These are phyloP conservation scores for Penicillium sp. DNA, from an alignment of 2,329 filamentous ascomycete species.

Conservation along the genomic window DNA sequence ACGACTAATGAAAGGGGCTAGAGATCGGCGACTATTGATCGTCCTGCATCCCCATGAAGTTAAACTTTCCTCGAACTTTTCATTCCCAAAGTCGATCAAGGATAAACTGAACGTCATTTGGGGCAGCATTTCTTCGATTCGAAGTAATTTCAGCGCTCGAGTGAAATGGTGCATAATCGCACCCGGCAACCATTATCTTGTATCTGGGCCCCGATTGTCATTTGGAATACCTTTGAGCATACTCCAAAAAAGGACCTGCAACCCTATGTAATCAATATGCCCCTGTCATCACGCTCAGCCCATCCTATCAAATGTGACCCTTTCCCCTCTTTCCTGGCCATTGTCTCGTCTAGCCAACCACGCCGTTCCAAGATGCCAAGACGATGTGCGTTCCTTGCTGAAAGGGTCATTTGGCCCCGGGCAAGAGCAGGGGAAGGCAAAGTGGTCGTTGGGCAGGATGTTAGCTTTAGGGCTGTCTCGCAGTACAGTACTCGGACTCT, in stretches of 20 bases:
- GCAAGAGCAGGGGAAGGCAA: background rate
- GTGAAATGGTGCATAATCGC: background rate
- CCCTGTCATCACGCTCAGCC: no score
- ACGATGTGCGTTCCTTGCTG: background rate
- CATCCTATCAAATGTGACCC: no score
- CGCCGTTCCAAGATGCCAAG: no score
- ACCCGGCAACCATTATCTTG: background rate
- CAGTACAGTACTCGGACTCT: no score
- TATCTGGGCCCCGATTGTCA: no score
- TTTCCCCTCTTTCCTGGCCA: no score
- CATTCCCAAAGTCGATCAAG: background rate
- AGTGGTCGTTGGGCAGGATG: background rate
- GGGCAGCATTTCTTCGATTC: background rate
- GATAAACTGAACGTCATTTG: background rate
- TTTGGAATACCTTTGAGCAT: no score
- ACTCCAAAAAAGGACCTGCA: no score
- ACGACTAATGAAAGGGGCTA: background rate
- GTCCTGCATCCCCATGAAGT: background rate
- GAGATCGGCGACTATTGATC: background rate
- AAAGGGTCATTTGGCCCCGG: background rate
- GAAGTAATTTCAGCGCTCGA: background rate
- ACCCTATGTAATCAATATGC: no score
- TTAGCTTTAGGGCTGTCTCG: no score
- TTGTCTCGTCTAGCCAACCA: no score
- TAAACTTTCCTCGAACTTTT: background rate